These are phyloP conservation scores for Aspergillus intermedius DNA, from an alignment of 2,329 filamentous ascomycete species.

Conservation along the genomic window DNA sequence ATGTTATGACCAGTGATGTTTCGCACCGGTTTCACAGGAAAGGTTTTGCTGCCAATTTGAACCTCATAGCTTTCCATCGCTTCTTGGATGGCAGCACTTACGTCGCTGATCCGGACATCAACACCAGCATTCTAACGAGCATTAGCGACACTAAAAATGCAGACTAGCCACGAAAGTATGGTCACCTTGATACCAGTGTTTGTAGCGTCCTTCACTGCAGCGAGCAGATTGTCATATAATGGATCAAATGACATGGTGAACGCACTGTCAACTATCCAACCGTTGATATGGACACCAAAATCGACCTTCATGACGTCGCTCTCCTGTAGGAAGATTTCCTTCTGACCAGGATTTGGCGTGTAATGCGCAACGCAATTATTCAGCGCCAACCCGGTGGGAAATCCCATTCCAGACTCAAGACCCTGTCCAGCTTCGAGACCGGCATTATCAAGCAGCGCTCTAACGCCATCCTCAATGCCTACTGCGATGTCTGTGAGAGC, in stretches of 20 bases:
- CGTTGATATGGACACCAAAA: conserved; percentile 71
- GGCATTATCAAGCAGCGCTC: conserved; percentile 45
- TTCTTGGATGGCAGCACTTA: conserved; percentile 54
- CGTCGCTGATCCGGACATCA: conserved; percentile 49
- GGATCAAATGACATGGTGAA: conserved; percentile 70
- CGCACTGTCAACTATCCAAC: conserved; percentile 69
- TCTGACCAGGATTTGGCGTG: conserved; percentile 53
- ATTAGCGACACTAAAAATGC: conserved; percentile 3
- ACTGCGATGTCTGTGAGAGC: conserved; percentile 46
- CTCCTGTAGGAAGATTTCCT: conserved; percentile 63
- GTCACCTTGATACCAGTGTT: conserved; percentile 50
- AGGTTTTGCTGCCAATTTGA: conserved; percentile 47
- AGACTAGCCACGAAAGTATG: not conserved
- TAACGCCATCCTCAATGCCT: conserved; percentile 50
- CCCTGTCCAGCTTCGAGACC: conserved; percentile 48
- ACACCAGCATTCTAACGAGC: conserved; percentile 44
- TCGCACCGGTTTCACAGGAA: conserved; percentile 51
- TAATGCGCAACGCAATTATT: conserved; percentile 52
- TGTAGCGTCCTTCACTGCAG: conserved; percentile 66
- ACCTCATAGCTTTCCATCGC: conserved; percentile 58
- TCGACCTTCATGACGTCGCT: conserved; percentile 76
- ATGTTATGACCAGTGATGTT: conserved; percentile 53
- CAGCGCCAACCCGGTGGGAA: conserved; percentile 50
- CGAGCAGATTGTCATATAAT: conserved; percentile 64
- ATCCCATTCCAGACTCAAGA: conserved; percentile 48